Evolutionary conservation across 1,139 yeast species (phyloP).

Genomic region (Kazachstania sp.): DNA sequence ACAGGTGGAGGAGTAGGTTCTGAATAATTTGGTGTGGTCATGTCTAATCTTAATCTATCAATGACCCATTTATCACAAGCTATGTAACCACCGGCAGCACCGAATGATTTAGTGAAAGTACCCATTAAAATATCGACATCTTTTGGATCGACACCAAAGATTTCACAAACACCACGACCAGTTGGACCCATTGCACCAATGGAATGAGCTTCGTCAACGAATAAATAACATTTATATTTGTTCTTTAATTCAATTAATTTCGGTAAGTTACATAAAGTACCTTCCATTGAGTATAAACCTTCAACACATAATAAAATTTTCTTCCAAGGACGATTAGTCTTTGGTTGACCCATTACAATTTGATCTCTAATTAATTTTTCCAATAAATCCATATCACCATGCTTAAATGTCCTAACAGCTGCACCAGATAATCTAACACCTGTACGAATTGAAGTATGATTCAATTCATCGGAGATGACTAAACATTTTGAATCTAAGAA

Average conservation of each 20-base stretch:
- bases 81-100: slow-evolving; percentile 97
- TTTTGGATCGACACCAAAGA: slow-evolving; percentile 68
- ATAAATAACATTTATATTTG: slow-evolving; percentile 81
- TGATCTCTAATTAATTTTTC: slow-evolving; percentile 78
- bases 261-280: slow-evolving; percentile 86
- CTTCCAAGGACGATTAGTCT: slow-evolving; percentile 95
- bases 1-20: slow-evolving; percentile 91
- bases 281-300: slow-evolving; percentile 97
- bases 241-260: slow-evolving; percentile 63
- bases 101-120: slow-evolving; percentile 92
- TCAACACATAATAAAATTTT: slow-evolving; percentile 90
- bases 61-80: slow-evolving; percentile 65
- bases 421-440: slow-evolving; percentile 94
- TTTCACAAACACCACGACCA: slow-evolving; percentile 94
- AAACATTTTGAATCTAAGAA: slow-evolving; percentile 80
- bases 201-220: slow-evolving; percentile 96
- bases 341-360: slow-evolving; percentile 94
- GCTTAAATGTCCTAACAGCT: slow-evolving; percentile 84
- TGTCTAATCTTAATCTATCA: slow-evolving; percentile 63
- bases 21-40: slow-evolving; percentile 67
- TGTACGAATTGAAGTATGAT: slow-evolving; percentile 91
- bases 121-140: slow-evolving; percentile 91
- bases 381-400: slow-evolving; percentile 76
- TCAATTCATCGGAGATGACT: slow-evolving; percentile 87
- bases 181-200: slow-evolving; percentile 94